A percentile compares a stretch with the other conserved stretches of the same genome.
These are phyloP conservation scores for Coleophoma eucalyptorum DNA, from an alignment of 2,329 filamentous ascomycete genomes.

Conservation along the genomic window DNA sequence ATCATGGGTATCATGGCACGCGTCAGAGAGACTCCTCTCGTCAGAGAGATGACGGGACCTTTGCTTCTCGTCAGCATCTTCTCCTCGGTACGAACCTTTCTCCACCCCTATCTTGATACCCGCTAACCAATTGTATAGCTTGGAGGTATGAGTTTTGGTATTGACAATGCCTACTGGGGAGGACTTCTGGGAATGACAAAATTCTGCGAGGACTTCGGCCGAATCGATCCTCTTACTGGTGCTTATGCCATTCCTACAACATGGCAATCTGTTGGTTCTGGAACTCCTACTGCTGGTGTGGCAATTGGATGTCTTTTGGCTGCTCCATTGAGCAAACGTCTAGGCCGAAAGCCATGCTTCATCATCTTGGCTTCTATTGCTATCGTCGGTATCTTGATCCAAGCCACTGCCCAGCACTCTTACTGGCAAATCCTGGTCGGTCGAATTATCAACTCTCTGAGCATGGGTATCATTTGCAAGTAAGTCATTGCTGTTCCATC, in stretches of 20 bases:
- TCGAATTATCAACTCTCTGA: not conserved
- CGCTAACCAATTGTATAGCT: not conserved
- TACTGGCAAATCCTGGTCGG: conserved; percentile 1
- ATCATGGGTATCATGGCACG: not conserved
- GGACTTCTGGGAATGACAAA: not conserved
- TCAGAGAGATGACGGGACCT: conserved; percentile 2
- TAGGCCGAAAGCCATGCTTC: conserved; percentile 1
- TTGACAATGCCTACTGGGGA: conserved; percentile 1
- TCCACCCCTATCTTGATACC: not conserved
- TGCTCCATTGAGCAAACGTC: not conserved
- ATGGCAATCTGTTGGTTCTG: not conserved
- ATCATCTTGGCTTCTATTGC: not conserved
- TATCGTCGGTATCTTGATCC: not conserved
- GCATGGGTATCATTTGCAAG: conserved; percentile 3
- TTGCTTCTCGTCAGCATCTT: conserved; percentile 3
- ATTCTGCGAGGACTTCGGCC: not conserved
- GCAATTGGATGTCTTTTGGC: not conserved
- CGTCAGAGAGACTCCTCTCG: not conserved
- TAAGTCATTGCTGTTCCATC: conserved; percentile 7
- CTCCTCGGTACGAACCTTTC: not conserved
- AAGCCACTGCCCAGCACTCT: not conserved
- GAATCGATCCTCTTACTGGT: not conserved
- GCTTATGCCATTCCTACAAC: not conserved
- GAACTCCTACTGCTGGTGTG: conserved; percentile 1
- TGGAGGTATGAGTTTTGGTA: conserved; percentile 1